Evolutionary conservation across 2,329 filamentous ascomycete species (phyloP), one percentile per base, ranked within the genome.

Genomic region (Blastomyces silverae): DNA sequence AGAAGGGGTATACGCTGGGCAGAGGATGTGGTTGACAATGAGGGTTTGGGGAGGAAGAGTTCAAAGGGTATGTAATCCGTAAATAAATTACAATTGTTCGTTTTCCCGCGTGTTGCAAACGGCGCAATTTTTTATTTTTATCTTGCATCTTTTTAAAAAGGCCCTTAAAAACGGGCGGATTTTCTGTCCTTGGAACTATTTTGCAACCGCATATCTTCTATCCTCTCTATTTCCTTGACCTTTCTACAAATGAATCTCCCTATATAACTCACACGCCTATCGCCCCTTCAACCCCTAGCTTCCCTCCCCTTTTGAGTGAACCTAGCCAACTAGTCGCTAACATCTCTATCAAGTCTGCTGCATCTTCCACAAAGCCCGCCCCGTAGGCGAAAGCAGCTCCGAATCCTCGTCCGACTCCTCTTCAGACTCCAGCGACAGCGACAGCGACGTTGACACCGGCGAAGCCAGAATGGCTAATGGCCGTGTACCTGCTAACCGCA

Each of bases 21-120:
- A 7, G 90, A 94, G 73, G 89, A 91, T 72, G 92, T 97, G 7
- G 83, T 99, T 2, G 92, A 99, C 78, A 99, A 99, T 73, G 94
- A 99, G 78, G 91, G 91, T 3, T 84, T 97, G 76, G 92, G 92
- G 8, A 90, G 90, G 78, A 99, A 97, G 80, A 93, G 87, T 69
- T 96, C 91, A 22, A 99, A 99, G 85, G 90, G 91, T 93, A 76
- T 44, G 77, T 71, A n/a, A n/a, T n/a, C n/a, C n/a, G n/a, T n/a
- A n/a, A 62, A 22, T 50, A 11, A 37, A 37, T 34, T 7, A n/a
- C 25, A 28, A 34, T n/a, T 34, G 10, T 55, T 55, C 13, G 2
- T 20, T 20, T 55, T 56, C 13, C 11, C 10, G n/a, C 22, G 15
- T 28, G 17, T 44, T 59, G n/a, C 31, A 46, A n/a, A 44, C 3